Evolutionary conservation across 176 grass and related monocot species (phyloP).

Genomic region (Cenchrus purpureus): DNA sequence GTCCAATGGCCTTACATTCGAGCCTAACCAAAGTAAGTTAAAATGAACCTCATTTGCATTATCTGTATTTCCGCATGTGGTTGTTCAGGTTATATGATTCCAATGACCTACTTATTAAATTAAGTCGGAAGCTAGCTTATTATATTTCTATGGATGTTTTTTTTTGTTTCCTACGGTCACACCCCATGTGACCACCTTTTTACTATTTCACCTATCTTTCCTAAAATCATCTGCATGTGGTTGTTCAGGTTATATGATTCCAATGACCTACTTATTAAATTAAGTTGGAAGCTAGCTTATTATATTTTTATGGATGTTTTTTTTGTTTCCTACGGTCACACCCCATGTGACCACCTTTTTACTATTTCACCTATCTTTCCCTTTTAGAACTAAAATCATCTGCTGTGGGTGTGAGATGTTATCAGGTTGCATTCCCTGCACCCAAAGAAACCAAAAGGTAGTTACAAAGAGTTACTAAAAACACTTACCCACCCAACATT

Average conservation of each 20-base stretch:
- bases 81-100: neutral
- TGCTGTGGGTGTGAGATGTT: no score
- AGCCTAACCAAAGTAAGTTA: conserved; percentile 54
- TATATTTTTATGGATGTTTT: neutral
- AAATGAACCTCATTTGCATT: neutral
- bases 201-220: no score
- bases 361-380: no score
- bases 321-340: neutral
- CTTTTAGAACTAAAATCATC: no score
- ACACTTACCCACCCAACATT: no score
- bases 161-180: neutral
- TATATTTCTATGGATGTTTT: neutral
- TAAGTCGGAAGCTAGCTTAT: neutral
- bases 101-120: neutral
- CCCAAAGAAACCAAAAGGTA: no score
- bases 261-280: neutral
- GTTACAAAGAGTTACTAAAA: no score
- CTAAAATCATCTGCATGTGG: neutral
- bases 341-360: no score
- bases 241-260: neutral
- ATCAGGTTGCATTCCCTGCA: no score
- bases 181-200: no score
- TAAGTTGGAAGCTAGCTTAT: neutral
- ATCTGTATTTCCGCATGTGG: neutral
- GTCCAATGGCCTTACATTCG: conserved; percentile 37